Evolutionary conservation across 2,329 filamentous ascomycete species (phyloP).

Genomic region (Penicillium sp.): DNA sequence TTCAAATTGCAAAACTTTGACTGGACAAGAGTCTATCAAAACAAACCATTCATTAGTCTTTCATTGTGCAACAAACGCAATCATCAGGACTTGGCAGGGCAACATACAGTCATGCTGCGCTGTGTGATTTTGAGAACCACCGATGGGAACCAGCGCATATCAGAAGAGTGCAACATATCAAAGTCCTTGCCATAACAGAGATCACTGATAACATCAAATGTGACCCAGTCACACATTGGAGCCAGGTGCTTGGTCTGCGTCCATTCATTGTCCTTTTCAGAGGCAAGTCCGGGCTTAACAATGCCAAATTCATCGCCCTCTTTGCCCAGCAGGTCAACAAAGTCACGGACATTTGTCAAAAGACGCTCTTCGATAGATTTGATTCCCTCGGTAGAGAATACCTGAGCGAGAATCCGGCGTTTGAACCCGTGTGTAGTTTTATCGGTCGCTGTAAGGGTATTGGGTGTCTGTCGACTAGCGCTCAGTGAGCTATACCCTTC

Average conservation of each 20-base stretch:
- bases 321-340: background rate
- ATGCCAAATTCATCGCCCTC: background rate
- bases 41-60: background rate
- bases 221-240: constrained; percentile 26
- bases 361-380: constrained; percentile 9
- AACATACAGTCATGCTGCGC: constrained; percentile 1
- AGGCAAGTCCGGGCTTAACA: background rate
- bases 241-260: constrained; percentile 15
- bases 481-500: constrained; percentile 4
- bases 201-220: constrained; percentile 37
- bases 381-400: constrained; percentile 6
- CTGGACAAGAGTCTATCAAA: constrained; percentile 3
- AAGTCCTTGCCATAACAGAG: constrained; percentile 34
- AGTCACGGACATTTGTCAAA: constrained; percentile 4
- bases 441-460: constrained; percentile 6
- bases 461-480: constrained; percentile 7
- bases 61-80: background rate
- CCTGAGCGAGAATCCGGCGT: constrained; percentile 7
- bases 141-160: constrained; percentile 22
- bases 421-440: constrained; percentile 10
- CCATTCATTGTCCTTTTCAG: background rate
- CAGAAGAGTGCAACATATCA: constrained; percentile 30
- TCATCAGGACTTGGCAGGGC: background rate
- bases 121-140: constrained; percentile 1
- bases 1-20: constrained; percentile 6